Conservation (phyloP, 2,329 filamentous ascomycete species). For the Aspergillus intermedius region DNA sequence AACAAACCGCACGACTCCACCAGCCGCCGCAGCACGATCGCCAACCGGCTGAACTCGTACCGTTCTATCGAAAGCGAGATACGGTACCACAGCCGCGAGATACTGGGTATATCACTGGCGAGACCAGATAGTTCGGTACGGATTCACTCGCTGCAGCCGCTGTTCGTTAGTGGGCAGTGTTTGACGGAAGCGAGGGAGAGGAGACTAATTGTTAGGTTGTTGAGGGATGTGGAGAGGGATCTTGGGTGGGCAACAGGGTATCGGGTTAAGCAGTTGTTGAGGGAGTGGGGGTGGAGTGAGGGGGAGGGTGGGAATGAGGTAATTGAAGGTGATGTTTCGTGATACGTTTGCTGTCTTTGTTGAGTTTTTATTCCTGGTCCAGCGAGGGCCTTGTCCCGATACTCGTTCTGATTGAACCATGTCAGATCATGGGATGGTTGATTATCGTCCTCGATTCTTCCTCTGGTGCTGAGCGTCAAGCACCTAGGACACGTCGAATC, state of each 20-base stretch:
- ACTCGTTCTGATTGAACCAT: too few species aligned
- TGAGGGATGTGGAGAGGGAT: slow-evolving; percentile 56
- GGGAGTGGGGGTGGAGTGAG: slow-evolving; percentile 35
- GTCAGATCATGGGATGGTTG: too few species aligned
- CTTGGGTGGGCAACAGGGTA: slow-evolving; percentile 60
- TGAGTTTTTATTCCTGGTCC: neutral
- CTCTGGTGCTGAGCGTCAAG: too few species aligned
- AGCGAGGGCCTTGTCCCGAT: too few species aligned
- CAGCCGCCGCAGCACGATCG: slow-evolving; percentile 46
- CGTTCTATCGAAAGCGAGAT: slow-evolving; percentile 52
- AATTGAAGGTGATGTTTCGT: neutral
- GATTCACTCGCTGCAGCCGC: slow-evolving; percentile 55
- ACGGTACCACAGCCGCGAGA: slow-evolving; percentile 54
- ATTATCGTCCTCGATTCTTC: too few species aligned
- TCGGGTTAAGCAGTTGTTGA: slow-evolving; percentile 48
- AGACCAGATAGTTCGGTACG: slow-evolving; percentile 53
- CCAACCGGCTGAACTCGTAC: slow-evolving; percentile 51
- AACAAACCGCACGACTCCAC: slow-evolving; percentile 40
- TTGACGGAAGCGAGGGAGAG: slow-evolving; percentile 51
- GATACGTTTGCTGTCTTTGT: neutral
- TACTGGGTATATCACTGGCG: slow-evolving; percentile 54
- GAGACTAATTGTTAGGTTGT: slow-evolving; percentile 48
- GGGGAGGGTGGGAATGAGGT: slow-evolving; percentile 25
- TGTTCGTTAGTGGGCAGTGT: slow-evolving; percentile 59
- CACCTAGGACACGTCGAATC: too few species aligned